A percentile compares a stretch with the other conserved stretches of the same genome.
Conservation (phyloP, 2,329 filamentous ascomycete genomes). For the Aspergillus nomiae region DNA sequence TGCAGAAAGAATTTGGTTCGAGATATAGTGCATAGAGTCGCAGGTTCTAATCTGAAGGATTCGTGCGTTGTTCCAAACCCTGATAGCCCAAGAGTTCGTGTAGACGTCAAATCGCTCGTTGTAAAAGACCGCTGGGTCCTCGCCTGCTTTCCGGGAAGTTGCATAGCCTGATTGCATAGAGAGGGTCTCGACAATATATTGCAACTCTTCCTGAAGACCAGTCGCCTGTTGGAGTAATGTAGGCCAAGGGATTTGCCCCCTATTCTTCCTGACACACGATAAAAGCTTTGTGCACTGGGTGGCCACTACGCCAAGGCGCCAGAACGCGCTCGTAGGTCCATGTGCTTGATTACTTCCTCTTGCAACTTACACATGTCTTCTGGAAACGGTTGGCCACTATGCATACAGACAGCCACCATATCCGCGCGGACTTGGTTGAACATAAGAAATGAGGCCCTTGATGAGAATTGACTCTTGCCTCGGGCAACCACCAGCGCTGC, state of each 20-base stretch:
- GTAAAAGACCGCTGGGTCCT: constrained; percentile 8
- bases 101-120: constrained; percentile 22
- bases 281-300: constrained; percentile 20
- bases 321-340: constrained; percentile 16
- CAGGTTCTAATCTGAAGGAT: constrained; percentile 22
- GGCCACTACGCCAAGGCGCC: constrained; percentile 20
- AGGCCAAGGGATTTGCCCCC: constrained; percentile 4
- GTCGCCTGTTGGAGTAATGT: constrained; percentile 17
- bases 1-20: constrained; percentile 16
- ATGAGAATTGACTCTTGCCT: constrained; percentile 26
- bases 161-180: constrained; percentile 19
- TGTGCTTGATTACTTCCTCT: constrained; percentile 21
- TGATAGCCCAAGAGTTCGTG: constrained; percentile 17
- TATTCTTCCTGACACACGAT: constrained; percentile 6
- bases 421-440: constrained; percentile 31
- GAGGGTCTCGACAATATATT: not conserved
- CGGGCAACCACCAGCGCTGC: constrained; percentile 25
- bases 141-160: not conserved
- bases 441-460: constrained; percentile 18
- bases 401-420: constrained; percentile 21
- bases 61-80: constrained; percentile 26
- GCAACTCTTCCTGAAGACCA: constrained; percentile 13
- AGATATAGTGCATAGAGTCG: constrained; percentile 17
- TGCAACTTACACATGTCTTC: constrained; percentile 21
- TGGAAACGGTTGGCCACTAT: constrained; percentile 17